Evolutionary conservation across 805 yeast genomes (phyloP).

Genomic region (Nematodospora valgi): DNA sequence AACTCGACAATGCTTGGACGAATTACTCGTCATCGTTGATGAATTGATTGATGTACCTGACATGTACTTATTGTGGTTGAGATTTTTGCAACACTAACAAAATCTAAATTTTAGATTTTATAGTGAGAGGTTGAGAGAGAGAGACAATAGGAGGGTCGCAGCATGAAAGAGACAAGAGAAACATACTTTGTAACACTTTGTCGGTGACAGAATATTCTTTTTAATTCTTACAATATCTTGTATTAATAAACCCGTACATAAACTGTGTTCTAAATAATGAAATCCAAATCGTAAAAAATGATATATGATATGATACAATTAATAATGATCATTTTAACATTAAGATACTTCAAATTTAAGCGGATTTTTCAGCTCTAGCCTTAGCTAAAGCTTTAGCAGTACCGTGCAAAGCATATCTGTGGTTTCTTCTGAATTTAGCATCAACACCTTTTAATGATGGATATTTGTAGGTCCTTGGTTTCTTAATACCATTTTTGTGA

Average conservation of each 20-base stretch:
- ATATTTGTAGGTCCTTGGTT: constrained; percentile 97
- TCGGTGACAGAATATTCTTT: not conserved
- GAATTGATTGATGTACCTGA: not conserved
- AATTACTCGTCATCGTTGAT: not conserved
- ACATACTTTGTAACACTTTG: no score
- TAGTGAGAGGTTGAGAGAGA: no score
- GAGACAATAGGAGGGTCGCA: no score
- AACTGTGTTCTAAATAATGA: constrained; percentile 10
- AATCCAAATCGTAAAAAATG: constrained; percentile 14
- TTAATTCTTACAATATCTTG: not conserved
- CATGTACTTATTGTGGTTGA: constrained; percentile 1
- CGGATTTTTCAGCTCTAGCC: constrained; percentile 56
- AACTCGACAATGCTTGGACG: constrained; percentile 28
- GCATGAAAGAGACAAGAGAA: not conserved
- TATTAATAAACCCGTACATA: constrained; percentile 12
- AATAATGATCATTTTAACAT: constrained; percentile 1
- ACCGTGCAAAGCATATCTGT: constrained; percentile 98
- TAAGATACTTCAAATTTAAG: constrained; percentile 22
- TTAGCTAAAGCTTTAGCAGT: constrained; percentile 92
- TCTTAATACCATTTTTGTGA: constrained; percentile 99
- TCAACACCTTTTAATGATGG: constrained; percentile 99
- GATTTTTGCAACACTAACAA: no score
- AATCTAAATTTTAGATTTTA: no score
- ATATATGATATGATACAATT: constrained; percentile 2
- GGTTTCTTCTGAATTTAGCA: constrained; percentile 99